Conservation (phyloP, 805 yeast genomes). For the Groenewaldozyma tartarivorans region DNA sequence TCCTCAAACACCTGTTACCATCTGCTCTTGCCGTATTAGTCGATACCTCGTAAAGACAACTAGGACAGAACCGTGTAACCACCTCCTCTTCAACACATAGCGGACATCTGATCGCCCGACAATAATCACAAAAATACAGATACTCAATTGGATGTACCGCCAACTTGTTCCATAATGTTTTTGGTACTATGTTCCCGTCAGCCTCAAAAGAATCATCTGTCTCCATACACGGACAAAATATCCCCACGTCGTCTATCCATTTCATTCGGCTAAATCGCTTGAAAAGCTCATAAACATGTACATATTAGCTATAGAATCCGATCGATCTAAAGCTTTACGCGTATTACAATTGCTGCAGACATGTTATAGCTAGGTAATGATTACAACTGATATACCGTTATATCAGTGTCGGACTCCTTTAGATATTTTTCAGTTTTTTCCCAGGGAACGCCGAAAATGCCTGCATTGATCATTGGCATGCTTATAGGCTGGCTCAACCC, state of each 20-base stretch:
- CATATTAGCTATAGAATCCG: too few relatives aligned
- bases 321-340: too few relatives aligned
- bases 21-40: conserved; percentile 18
- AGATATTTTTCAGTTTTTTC: conserved; percentile 49
- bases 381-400: too few relatives aligned
- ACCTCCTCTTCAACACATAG: conserved; percentile 28
- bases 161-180: conserved; percentile 13
- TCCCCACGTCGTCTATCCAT: too few relatives aligned
- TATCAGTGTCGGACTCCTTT: too few relatives aligned
- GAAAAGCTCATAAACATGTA: too few relatives aligned
- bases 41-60: conserved; percentile 27
- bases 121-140: conserved; percentile 30
- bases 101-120: conserved; percentile 28
- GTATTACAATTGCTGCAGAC: too few relatives aligned
- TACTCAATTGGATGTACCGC: conserved; percentile 21
- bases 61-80: conserved; percentile 27
- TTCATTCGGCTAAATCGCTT: too few relatives aligned
- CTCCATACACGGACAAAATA: conserved; percentile 8
- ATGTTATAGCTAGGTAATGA: too few relatives aligned
- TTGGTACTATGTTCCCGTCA: conserved; percentile 18
- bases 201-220: background rate
- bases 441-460: conserved; percentile 79
- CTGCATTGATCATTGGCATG: conserved; percentile 76
- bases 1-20: conserved; percentile 24
- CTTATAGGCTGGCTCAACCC: conserved; percentile 29